Evolutionary conservation across 768 basidiomycete species (phyloP).

Genomic region (Tephrocybe sp.): DNA sequence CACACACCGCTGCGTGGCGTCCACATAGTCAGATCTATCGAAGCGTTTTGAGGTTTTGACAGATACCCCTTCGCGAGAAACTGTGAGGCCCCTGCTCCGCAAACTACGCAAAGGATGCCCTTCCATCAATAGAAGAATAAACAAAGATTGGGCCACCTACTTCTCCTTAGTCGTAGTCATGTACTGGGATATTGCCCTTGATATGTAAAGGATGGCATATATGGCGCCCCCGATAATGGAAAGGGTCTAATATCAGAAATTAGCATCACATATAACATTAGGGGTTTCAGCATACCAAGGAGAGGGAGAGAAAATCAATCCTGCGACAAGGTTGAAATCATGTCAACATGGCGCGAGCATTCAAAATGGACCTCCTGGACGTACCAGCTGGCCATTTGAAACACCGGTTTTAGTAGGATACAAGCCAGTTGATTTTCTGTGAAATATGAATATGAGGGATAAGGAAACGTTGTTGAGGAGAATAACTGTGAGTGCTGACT

Average conservation of each 20-base stretch:
- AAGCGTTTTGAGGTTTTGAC: constrained; percentile 63
- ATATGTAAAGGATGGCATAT: constrained; percentile 39
- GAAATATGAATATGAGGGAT: no score
- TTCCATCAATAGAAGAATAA: neutral
- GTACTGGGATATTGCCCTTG: constrained; percentile 38
- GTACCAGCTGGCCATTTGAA: constrained; percentile 14
- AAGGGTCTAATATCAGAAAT: constrained; percentile 42
- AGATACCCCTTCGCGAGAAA: constrained; percentile 62
- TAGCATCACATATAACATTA: constrained; percentile 10
- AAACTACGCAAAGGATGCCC: constrained; percentile 37
- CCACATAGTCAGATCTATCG: constrained; percentile 65
- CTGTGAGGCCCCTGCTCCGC: constrained; percentile 53
- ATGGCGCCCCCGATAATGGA: constrained; percentile 46
- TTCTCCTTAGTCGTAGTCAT: constrained; percentile 52
- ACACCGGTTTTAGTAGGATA: no score
- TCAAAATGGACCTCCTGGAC: neutral
- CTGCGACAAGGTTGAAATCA: no score
- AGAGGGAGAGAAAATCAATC: constrained; percentile 42
- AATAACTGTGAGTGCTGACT: no score
- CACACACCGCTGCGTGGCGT: constrained; percentile 70
- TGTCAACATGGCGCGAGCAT: neutral
- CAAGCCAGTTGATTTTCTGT: no score
- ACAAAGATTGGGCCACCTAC: constrained; percentile 31
- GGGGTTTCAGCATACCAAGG: constrained; percentile 30
- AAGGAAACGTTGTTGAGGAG: no score